Evolutionary conservation across 306 rosid species (phyloP), one percentile per base, ranked within the genome.

Genomic region (Citrullus amarus): DNA sequence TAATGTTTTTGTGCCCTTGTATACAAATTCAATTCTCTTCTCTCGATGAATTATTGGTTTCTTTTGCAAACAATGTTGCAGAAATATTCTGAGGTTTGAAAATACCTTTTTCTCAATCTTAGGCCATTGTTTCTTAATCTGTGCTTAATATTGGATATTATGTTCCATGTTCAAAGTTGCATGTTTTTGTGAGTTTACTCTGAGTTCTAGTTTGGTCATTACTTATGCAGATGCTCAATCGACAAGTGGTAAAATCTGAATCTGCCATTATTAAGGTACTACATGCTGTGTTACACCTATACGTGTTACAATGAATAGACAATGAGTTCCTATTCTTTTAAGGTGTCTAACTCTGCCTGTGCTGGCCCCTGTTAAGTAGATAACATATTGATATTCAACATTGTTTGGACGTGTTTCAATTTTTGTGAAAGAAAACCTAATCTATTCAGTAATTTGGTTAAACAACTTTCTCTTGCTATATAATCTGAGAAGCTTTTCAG

Each of bases 231-330:
- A 87, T 88, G 87, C 91, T 95, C 62, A 80, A 95, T 57, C 87
- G 98, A 25, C 97, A 95, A 89, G 97, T 95, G 82, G 97, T 95
- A 73, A 95, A 92, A 80, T 91, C 97, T 25, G 98, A 95, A 79
- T 95, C 92, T 68, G 98, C 97, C 59, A 92, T 96, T 39, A 91
- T 95, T 69, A 95, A 87, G 98, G 98, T 95, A 86, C 70, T 20
- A 14, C 39, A 25, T 70, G 13, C 38, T 22, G 58, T 22, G 11
- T 20, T 70, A 44, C 60, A 8, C 18, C 7, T 70, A 28, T 15
- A 0, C 18, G 16, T 78, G 59, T 75, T 18, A 75, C 38, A 58
- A 66, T 34, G 12, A 61, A 18, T 6, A 18, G 1, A 5, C 8
- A 1, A 4, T 58, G 34, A 20, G 15, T 6, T 46, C 0, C 1